phyloP scores from a whole-genome alignment of 1,284 basidiomycete genomes.

The Trametes versicolor region DNA sequence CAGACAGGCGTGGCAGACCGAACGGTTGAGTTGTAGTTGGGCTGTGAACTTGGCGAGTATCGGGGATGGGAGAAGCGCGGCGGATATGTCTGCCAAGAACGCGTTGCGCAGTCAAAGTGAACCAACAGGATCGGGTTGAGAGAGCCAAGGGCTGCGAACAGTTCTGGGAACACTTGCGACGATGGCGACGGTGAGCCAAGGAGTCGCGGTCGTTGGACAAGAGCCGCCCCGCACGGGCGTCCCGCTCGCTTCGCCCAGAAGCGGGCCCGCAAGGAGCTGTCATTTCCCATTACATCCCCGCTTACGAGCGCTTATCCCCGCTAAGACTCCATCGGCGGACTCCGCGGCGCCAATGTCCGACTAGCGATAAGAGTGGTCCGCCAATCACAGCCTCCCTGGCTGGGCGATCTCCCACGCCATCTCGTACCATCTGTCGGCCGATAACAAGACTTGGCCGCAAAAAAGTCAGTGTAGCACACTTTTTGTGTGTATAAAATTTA shows the following conservation, averaged over 20 bases:
- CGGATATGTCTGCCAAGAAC: conserved; percentile 17
- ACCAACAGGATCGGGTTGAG: conserved; percentile 5
- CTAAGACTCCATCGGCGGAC: not conserved
- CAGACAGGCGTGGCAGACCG: conserved; percentile 12
- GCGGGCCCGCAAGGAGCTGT: conserved; percentile 8
- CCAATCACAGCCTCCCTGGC: conserved; percentile 24
- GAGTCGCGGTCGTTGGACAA: not conserved
- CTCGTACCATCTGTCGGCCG: conserved; percentile 28
- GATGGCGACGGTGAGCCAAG: conserved; percentile 8
- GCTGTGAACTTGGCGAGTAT: conserved; percentile 8
- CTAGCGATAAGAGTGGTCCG: conserved; percentile 21
- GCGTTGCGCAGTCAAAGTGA: conserved; percentile 2
- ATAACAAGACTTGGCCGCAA: conserved; percentile 17
- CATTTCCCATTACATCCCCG: conserved; percentile 11
- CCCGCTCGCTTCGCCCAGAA: not conserved
- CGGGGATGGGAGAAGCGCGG: conserved; percentile 4
- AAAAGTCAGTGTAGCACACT: not conserved
- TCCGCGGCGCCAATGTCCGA: conserved; percentile 18
- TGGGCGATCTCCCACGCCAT: conserved; percentile 7
- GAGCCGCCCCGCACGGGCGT: not conserved
- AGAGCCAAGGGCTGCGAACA: conserved; percentile 11
- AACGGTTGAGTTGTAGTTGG: not conserved
- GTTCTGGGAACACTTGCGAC: conserved; percentile 9
- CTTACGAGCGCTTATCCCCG: conserved; percentile 5
- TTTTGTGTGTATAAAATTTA: conserved; percentile 1